Percentiles rank a stretch among this genome's conserved stretches.
Conservation (phyloP, 1,284 basidiomycete species). For the Crepidotus sp. region DNA sequence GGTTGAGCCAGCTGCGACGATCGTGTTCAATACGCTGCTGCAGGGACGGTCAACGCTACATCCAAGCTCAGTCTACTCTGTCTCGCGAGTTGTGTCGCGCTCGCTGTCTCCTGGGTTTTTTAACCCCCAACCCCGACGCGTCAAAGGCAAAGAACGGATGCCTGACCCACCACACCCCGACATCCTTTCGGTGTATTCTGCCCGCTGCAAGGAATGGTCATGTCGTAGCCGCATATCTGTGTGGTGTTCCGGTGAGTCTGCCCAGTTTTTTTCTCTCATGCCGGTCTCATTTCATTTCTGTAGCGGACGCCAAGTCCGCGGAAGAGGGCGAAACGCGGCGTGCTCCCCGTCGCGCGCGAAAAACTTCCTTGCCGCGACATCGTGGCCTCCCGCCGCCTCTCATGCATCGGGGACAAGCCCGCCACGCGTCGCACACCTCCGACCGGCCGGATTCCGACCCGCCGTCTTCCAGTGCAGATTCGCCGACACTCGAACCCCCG, state of each 20-base stretch:
- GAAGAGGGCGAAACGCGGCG: conserved; percentile 2
- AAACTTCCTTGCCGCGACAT: conserved; percentile 3
- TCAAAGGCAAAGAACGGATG: conserved; percentile 43
- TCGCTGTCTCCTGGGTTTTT: conserved; percentile 40
- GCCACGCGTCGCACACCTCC: conserved; percentile 14
- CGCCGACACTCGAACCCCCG: conserved; percentile 4
- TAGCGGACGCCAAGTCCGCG: not conserved
- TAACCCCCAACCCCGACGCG: conserved; percentile 39
- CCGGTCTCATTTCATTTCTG: not conserved
- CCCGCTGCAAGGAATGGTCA: conserved; percentile 34
- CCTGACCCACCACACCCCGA: conserved; percentile 19
- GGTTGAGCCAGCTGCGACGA: conserved; percentile 42
- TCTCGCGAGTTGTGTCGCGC: conserved; percentile 24
- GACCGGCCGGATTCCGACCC: conserved; percentile 13
- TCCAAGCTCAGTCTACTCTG: conserved; percentile 7
- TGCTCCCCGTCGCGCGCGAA: conserved; percentile 4
- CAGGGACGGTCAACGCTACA: conserved; percentile 6
- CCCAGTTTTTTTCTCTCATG: conserved; percentile 2
- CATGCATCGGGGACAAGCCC: conserved; percentile 11
- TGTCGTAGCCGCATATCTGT: conserved; percentile 34
- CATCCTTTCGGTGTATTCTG: conserved; percentile 17
- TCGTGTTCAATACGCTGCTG: conserved; percentile 12
- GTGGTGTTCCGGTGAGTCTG: conserved; percentile 29
- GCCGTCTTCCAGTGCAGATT: conserved; percentile 4
- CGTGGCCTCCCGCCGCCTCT: not conserved